Base-by-base conservation (phyloP, 139 green algal genomes). In the Coccomyxa sp. region DNA sequence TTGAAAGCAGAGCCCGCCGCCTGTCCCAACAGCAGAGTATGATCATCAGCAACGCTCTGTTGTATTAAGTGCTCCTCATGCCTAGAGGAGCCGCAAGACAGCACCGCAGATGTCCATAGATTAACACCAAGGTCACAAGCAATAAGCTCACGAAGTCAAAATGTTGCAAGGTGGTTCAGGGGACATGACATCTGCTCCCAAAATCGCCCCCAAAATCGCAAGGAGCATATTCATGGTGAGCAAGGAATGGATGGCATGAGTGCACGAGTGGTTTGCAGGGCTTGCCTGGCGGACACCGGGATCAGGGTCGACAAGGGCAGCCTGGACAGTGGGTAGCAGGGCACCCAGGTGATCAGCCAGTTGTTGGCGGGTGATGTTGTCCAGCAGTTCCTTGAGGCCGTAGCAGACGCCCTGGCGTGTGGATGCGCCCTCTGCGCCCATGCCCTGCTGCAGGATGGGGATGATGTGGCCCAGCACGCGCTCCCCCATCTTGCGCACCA, bases 401-500 rank as follows among this genome's bases (percentile, higher is more conserved):
- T 87, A 85, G 89, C 93, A 97, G 82, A 96, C 93, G 31, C 93
- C 90, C 88, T 91, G 87, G 25, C 86, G 84, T 1, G 85, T 92
- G 58, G 79, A 63, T 0, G 85, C 66, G 25, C 85, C 81, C 32
- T 76, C 58, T 7, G 83, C 89, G 38, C 38, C 21, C 63, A 71
- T 71, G 23, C 27, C 71, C 17, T 93, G 83, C n/a, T 91, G 80
- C 80, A 99, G 89, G 67, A 98, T 99, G 79, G 97, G 97, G 15
- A 99, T 84, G 85, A 99, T 96, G 58, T 93, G 85, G 14, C 82
- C 67, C 79, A 99, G 88, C 78, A 99, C 92, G 68, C 96, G 92
- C 79, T 99, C 96, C 28, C 96, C 97, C 90, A 99, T 95, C 93
- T 99, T 99, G 59, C 92, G 89, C 23, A 99, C 96, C 38, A 99